Evolutionary conservation across 441 rosid genomes (phyloP).

Genomic region (Lagerstroemia fauriei): DNA sequence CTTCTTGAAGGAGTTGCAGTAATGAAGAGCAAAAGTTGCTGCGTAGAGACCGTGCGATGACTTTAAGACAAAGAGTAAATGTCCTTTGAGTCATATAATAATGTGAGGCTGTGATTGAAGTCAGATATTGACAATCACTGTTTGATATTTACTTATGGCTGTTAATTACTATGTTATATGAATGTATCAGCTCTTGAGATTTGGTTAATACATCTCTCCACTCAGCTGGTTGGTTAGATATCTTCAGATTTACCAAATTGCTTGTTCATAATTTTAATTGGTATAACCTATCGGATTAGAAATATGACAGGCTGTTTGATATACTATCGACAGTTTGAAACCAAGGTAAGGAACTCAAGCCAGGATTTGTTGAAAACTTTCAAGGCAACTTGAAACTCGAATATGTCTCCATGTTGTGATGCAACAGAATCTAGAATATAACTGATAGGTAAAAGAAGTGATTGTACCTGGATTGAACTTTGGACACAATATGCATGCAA

Average conservation of each 20-base stretch:
- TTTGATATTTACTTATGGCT: neutral
- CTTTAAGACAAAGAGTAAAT: too few species aligned
- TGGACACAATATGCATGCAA: too few species aligned
- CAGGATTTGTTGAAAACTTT: too few species aligned
- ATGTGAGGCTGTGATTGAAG: neutral
- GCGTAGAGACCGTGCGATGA: neutral
- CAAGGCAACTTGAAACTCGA: neutral
- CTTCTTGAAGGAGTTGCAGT: constrained; percentile 76
- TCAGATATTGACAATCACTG: neutral
- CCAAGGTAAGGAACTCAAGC: too few species aligned
- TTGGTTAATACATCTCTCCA: neutral
- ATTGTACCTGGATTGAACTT: too few species aligned
- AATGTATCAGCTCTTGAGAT: neutral
- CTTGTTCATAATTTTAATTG: too few species aligned
- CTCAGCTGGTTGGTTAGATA: neutral
- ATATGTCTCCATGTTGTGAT: neutral
- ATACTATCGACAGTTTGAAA: too few species aligned
- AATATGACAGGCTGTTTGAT: too few species aligned
- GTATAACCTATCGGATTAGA: too few species aligned
- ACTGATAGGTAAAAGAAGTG: neutral
- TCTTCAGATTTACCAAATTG: neutral
- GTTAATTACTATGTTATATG: neutral
- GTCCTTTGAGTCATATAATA: neutral
- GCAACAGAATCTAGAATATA: too few species aligned
- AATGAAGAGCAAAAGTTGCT: constrained; percentile 1